Conservation (phyloP, 2,329 filamentous ascomycete genomes). For the Xylariaceae sp. region DNA sequence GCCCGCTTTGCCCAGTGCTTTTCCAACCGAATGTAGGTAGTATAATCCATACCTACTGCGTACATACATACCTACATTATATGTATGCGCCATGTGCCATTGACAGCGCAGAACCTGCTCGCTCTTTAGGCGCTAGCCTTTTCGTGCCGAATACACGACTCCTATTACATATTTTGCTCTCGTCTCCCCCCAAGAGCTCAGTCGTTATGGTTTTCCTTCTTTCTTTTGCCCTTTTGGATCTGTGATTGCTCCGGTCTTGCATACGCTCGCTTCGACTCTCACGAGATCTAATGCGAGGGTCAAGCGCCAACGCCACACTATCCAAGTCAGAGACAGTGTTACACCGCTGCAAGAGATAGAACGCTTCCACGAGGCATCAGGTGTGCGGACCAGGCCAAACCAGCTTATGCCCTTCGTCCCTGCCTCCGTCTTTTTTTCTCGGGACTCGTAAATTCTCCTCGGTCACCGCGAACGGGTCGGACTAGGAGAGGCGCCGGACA, state of each 20-base stretch:
- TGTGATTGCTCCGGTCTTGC: constrained; percentile 27
- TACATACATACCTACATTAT: constrained; percentile 15
- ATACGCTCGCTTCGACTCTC: constrained; percentile 25
- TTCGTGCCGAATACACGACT: constrained; percentile 33
- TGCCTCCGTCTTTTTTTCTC: constrained; percentile 5
- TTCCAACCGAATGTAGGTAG: constrained; percentile 22
- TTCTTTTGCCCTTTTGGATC: constrained; percentile 29
- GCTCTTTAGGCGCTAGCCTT: constrained; percentile 40
- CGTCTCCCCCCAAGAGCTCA: constrained; percentile 29
- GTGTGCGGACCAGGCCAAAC: constrained; percentile 25
- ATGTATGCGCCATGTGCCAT: constrained; percentile 39
- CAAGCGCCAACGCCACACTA: constrained; percentile 29
- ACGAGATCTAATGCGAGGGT: constrained; percentile 30
- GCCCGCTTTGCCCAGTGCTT: constrained; percentile 24
- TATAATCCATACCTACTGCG: constrained; percentile 18
- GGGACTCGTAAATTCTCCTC: constrained; percentile 5
- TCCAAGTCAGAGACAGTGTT: constrained; percentile 28
- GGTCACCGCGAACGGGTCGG: constrained; percentile 8
- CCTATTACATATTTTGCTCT: constrained; percentile 32
- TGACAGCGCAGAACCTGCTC: constrained; percentile 38
- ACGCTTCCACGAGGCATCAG: constrained; percentile 29
- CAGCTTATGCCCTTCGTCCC: constrained; percentile 10
- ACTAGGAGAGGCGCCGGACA: constrained; percentile 4
- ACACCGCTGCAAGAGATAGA: constrained; percentile 29
- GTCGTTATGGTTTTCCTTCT: constrained; percentile 26